phyloP scores from a whole-genome alignment of 179 eudicot genomes.

The Silene coronaria region DNA sequence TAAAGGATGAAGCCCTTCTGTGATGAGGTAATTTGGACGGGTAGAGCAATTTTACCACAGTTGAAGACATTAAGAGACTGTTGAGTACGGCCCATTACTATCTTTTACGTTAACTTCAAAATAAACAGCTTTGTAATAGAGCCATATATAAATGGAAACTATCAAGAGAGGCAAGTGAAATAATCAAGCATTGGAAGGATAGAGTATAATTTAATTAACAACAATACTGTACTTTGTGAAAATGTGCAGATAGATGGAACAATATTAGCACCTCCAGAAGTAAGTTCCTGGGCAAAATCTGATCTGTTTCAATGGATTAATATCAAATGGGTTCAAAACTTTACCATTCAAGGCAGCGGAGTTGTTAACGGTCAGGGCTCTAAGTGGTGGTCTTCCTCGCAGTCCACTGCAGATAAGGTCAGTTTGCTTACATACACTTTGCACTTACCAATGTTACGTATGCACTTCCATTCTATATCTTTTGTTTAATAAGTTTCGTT shows the following conservation, averaged over 20 bases:
- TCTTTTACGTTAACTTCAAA: too few relatives aligned
- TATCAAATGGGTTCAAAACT: conserved; percentile 66
- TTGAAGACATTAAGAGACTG: too few relatives aligned
- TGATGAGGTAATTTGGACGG: too few relatives aligned
- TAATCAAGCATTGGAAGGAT: not conserved
- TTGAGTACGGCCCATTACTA: too few relatives aligned
- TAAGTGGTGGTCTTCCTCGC: conserved; percentile 62
- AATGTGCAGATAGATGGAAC: conserved; percentile 57
- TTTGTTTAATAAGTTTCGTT: too few relatives aligned
- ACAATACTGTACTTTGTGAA: not conserved
- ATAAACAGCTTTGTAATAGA: too few relatives aligned
- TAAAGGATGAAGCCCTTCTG: too few relatives aligned
- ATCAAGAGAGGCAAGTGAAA: too few relatives aligned
- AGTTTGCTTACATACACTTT: not conserved
- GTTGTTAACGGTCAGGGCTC: conserved; percentile 66
- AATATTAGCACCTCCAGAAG: conserved; percentile 50
- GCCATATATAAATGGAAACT: too few relatives aligned
- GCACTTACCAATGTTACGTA: not conserved
- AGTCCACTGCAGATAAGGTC: conserved; percentile 31
- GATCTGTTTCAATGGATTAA: conserved; percentile 72
- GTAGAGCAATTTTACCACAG: too few relatives aligned
- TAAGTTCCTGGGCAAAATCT: conserved; percentile 59
- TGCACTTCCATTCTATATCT: too few relatives aligned
- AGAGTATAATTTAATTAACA: not conserved
- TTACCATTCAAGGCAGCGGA: conserved; percentile 73